Evolutionary conservation across 106 monocot species (phyloP), one percentile per base, ranked within the genome.

Genomic region (Platanthera guangdongensis): DNA sequence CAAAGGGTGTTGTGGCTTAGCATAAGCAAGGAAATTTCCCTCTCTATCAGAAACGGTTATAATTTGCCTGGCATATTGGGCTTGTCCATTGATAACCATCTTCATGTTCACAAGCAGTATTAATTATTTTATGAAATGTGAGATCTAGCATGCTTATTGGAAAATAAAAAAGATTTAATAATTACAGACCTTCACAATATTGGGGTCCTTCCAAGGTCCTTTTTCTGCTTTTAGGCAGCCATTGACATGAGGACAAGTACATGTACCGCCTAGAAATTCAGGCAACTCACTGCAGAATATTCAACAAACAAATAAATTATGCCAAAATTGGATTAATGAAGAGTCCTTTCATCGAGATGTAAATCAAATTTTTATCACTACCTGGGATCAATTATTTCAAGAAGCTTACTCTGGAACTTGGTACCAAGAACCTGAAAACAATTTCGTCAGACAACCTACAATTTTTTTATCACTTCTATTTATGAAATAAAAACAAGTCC

Each of bases 121-220:
- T 53, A 10, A 13, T 65, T 32, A 25, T 65, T 68, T 9, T 32
- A 55, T 59, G 55, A 50, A 14, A 32, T 72, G 25, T 16, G 22
- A 48, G 19, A 60, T 50, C 5, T 10, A 65, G 9, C 65, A 28
- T 9, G 47, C 9, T 55, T 14, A 51, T 11, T 25, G 11, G 47
- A 16, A 51, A 10, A 64, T 13, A 45, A 78, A 51, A 21, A 32
- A 74, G 39, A 30, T 6, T 10, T 54, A 8, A 69, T 32, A 22
- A 13, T 19, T 51, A 57, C 3, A 57, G 6, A 80, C 88, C 80
- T 88, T 88, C 60, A 85, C 53, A 59, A 88, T 88, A 77, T 71
- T 88, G 15, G 82, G 80, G 54, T 85, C 83, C 78, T 88, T 88
- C 88, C 88, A 88, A 50, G 88, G 88, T 9, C 88, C 88, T 55